Evolutionary conservation across 495 filamentous ascomycete genomes (phyloP).

Genomic region (Sphaerosporella brunnea): DNA sequence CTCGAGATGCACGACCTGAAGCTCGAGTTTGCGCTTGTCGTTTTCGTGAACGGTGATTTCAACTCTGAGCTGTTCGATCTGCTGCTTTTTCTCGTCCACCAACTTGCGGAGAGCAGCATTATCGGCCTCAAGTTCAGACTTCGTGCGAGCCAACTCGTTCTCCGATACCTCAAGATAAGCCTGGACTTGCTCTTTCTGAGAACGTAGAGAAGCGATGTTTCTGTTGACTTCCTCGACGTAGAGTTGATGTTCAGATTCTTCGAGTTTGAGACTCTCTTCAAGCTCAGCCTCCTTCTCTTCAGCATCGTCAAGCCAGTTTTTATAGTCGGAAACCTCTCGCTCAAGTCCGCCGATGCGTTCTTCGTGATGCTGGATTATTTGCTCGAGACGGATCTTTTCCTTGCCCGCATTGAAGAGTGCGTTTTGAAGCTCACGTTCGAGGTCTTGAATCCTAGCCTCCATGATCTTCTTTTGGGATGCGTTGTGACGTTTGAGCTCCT

Average conservation of each 20-base stretch:
- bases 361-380: background rate
- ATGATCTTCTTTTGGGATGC: slow-evolving; percentile 4
- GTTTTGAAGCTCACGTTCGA: slow-evolving; percentile 8
- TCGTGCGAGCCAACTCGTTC: background rate
- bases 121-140: slow-evolving; percentile 2
- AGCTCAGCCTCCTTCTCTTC: slow-evolving; percentile 9
- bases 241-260: slow-evolving; percentile 16
- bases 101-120: slow-evolving; percentile 8
- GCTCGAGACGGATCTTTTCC: slow-evolving; percentile 8
- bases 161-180: slow-evolving; percentile 7
- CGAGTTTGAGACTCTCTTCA: slow-evolving; percentile 12
- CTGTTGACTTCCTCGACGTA: slow-evolving; percentile 11
- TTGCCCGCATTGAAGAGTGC: slow-evolving; percentile 4
- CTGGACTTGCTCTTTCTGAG: slow-evolving; percentile 7
- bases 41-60: slow-evolving; percentile 4
- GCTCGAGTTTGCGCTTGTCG: slow-evolving; percentile 11
- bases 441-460: slow-evolving; percentile 6
- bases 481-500: slow-evolving; percentile 12
- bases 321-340: background rate
- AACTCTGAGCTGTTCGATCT: slow-evolving; percentile 9
- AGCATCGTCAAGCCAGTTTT: slow-evolving; percentile 8
- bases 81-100: slow-evolving; percentile 8
- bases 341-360: background rate
- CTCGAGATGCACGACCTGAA: slow-evolving; percentile 7
- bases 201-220: slow-evolving; percentile 6